These are phyloP conservation scores for Chaetomiaceae sp. DNA, from an alignment of 2,329 filamentous ascomycete species.

Conservation along the genomic window DNA sequence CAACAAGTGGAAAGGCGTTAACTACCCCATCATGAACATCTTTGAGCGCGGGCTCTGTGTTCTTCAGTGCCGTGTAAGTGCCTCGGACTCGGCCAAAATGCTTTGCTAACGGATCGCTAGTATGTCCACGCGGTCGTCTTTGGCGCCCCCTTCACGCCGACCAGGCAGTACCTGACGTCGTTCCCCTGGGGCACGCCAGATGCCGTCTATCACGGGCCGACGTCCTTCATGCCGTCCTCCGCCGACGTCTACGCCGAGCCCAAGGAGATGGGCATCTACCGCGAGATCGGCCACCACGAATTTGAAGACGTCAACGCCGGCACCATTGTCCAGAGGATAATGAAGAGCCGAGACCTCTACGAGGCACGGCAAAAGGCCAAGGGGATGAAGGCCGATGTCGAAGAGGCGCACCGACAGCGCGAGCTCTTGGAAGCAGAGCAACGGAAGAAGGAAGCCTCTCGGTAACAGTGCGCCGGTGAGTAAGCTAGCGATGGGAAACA, in stretches of 20 bases:
- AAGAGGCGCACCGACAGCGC: conserved; percentile 59
- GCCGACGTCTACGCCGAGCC: conserved; percentile 78
- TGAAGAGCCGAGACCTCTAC: conserved; percentile 81
- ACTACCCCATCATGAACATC: conserved; percentile 99
- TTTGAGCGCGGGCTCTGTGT: conserved; percentile 95
- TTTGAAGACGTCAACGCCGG: conserved; percentile 88
- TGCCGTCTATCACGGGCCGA: conserved; percentile 94
- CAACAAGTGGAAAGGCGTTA: conserved; percentile 93
- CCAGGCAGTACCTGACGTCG: conserved; percentile 68
- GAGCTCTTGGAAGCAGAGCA: conserved; percentile 61
- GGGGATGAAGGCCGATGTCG: conserved; percentile 75
- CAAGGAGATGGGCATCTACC: conserved; percentile 80
- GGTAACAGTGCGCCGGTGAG: not conserved
- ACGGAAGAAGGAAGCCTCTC: conserved; percentile 39
- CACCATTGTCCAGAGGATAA: conserved; percentile 85
- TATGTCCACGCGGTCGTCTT: conserved; percentile 87
- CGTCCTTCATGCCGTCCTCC: conserved; percentile 76
- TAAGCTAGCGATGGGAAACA: not conserved
- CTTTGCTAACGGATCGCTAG: conserved; percentile 39
- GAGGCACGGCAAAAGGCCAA: conserved; percentile 89
- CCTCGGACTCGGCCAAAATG: not conserved
- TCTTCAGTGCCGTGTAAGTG: conserved; percentile 78
- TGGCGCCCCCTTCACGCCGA: conserved; percentile 82
- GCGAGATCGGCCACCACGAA: conserved; percentile 68
- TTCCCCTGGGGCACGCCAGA: conserved; percentile 71